Conservation (phyloP, 352 stramenopile genomes). For the Pythium phragmiticola region DNA sequence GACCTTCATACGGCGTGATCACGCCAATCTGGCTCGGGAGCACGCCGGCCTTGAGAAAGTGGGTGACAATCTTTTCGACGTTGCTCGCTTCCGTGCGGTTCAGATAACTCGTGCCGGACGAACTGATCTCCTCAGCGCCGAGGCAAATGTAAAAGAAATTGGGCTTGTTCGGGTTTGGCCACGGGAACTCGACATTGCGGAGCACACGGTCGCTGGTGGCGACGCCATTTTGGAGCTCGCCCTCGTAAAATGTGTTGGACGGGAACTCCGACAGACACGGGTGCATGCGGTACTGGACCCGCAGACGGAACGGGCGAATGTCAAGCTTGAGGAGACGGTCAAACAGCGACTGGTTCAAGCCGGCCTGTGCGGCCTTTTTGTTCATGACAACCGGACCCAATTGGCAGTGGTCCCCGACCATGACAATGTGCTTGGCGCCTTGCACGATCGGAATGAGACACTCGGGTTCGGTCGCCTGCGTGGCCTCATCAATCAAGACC, state of each 20-base stretch:
- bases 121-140: conserved; percentile 98
- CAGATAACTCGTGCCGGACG: conserved; percentile 97
- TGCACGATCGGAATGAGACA: conserved; percentile 99
- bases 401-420: conserved; percentile 99
- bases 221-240: conserved; percentile 98
- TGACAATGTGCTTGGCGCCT: conserved; percentile 98
- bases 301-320: conserved; percentile 95
- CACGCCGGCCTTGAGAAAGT: conserved; percentile 94
- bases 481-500: conserved; percentile 99
- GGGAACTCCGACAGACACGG: conserved; percentile 98
- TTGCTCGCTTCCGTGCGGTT: conserved; percentile 98
- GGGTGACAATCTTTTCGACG: conserved; percentile 98
- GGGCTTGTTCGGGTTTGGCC: conserved; percentile 95
- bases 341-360: conserved; percentile 97
- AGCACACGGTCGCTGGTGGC: conserved; percentile 92
- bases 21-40: conserved; percentile 93
- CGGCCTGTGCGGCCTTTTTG: conserved; percentile 97
- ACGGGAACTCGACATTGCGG: conserved; percentile 93
- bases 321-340: conserved; percentile 96
- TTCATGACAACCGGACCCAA: conserved; percentile 98
- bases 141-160: conserved; percentile 98
- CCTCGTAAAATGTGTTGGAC: conserved; percentile 99
- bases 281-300: conserved; percentile 99
- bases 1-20: conserved; percentile 98
- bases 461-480: conserved; percentile 98